A percentile compares a stretch with the other conserved stretches of the same genome.
Evolutionary conservation across 1,139 yeast genomes (phyloP).

Genomic region (Saccharomyces hybrid): DNA sequence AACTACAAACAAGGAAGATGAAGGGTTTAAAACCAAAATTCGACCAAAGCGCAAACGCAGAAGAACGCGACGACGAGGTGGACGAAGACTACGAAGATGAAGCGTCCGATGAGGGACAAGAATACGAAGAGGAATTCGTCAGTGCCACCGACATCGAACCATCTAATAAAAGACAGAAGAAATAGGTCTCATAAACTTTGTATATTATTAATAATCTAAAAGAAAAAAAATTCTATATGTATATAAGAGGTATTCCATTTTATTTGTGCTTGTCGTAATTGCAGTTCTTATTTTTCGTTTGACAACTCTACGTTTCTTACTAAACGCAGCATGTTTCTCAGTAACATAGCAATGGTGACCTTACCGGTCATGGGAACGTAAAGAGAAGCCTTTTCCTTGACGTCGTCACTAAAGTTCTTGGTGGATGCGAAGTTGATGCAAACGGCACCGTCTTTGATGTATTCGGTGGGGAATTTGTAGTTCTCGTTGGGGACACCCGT

Average conservation of each 20-base stretch:
- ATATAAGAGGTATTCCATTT: neutral
- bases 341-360: slow-evolving; percentile 88
- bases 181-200: slow-evolving; percentile 16
- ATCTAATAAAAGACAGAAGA: slow-evolving; percentile 35
- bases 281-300: slow-evolving; percentile 2
- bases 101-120: slow-evolving; percentile 50
- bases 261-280: neutral
- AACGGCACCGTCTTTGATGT: slow-evolving; percentile 78
- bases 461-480: slow-evolving; percentile 80
- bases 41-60: slow-evolving; percentile 63
- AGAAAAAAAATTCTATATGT: neutral
- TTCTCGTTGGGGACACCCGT: slow-evolving; percentile 86
- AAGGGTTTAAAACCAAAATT: slow-evolving; percentile 87
- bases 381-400: slow-evolving; percentile 77
- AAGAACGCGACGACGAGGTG: slow-evolving; percentile 41
- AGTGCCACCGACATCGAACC: slow-evolving; percentile 46
- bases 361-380: slow-evolving; percentile 95
- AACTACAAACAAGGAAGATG: slow-evolving; percentile 94
- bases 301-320: slow-evolving; percentile 48
- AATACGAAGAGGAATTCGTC: slow-evolving; percentile 51
- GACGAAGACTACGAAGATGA: slow-evolving; percentile 45
- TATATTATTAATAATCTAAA: slow-evolving; percentile 1
- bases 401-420: slow-evolving; percentile 69
- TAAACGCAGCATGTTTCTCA: slow-evolving; percentile 77
- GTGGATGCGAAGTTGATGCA: slow-evolving; percentile 84